Conservation (phyloP, 345 rosid genomes). For the Balakata baccata region DNA sequence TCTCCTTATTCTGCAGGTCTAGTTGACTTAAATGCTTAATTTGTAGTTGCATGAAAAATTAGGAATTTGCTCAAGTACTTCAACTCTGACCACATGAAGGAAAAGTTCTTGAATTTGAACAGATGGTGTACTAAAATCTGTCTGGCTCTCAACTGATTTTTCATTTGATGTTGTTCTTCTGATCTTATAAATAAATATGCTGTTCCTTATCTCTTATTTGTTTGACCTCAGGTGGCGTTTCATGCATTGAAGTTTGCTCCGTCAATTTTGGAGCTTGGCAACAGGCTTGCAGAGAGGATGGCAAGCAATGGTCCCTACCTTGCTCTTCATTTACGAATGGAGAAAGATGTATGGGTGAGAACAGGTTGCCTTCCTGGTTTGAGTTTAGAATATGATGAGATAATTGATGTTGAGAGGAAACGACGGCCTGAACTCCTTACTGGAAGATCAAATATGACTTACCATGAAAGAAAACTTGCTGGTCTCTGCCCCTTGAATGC, state of each 20-base stretch:
- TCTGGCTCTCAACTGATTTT: background rate
- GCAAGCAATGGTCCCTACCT: conserved; percentile 76
- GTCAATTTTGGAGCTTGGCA: conserved; percentile 67
- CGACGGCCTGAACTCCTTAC: conserved; percentile 86
- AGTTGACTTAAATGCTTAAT: background rate
- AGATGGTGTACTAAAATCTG: background rate
- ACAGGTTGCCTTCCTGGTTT: conserved; percentile 93
- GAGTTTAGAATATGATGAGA: conserved; percentile 66
- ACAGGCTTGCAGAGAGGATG: conserved; percentile 78
- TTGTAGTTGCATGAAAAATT: background rate
- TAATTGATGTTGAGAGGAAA: conserved; percentile 64
- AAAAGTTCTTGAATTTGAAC: background rate
- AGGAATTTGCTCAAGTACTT: background rate
- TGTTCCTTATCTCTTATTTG: background rate
- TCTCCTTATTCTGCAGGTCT: background rate
- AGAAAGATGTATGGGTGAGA: conserved; percentile 96
- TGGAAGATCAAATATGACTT: conserved; percentile 75
- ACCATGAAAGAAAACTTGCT: conserved; percentile 69
- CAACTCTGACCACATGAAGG: background rate
- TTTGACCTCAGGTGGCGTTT: conserved; percentile 69
- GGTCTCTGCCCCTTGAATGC: conserved; percentile 95
- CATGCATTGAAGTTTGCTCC: conserved; percentile 72
- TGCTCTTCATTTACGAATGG: conserved; percentile 85
- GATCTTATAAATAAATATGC: background rate
- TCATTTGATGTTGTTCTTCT: background rate